Evolutionary conservation across 257 asterid species (phyloP).

Genomic region (Lycium barbarum): DNA sequence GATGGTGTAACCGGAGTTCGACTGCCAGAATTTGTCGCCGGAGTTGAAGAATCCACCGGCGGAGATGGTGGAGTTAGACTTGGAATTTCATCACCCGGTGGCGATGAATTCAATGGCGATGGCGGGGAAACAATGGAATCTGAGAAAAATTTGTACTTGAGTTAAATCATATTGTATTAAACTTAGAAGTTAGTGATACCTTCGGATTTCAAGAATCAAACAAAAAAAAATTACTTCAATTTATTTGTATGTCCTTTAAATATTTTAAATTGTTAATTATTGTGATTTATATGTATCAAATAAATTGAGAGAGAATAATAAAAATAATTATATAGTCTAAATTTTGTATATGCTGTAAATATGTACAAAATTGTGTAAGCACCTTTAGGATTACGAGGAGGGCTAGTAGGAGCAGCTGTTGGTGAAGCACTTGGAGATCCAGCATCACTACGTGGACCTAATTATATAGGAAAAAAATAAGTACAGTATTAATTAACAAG

Average conservation of each 20-base stretch:
- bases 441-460: constrained; percentile 34
- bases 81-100: constrained; percentile 30
- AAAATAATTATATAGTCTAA: background rate
- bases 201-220: no score
- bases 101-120: constrained; percentile 37
- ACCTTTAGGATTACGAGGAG: constrained; percentile 41
- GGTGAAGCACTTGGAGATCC: constrained; percentile 40
- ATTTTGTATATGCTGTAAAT: background rate
- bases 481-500: background rate
- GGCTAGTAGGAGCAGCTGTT: constrained; percentile 29
- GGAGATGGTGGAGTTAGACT: constrained; percentile 34
- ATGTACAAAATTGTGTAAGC: background rate
- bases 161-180: background rate
- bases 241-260: no score
- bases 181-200: background rate
- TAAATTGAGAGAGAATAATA: no score
- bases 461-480: background rate
- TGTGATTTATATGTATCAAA: no score
- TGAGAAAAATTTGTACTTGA: constrained; percentile 10
- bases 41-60: background rate
- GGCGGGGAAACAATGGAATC: constrained; percentile 30
- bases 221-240: no score
- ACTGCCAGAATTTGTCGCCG: constrained; percentile 8
- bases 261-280: no score
- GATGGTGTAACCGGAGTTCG: constrained; percentile 40